A percentile compares a stretch with the other conserved stretches of the same genome.
Conservation (phyloP, 257 asterid genomes). For the Thymus quinquecostatus region DNA sequence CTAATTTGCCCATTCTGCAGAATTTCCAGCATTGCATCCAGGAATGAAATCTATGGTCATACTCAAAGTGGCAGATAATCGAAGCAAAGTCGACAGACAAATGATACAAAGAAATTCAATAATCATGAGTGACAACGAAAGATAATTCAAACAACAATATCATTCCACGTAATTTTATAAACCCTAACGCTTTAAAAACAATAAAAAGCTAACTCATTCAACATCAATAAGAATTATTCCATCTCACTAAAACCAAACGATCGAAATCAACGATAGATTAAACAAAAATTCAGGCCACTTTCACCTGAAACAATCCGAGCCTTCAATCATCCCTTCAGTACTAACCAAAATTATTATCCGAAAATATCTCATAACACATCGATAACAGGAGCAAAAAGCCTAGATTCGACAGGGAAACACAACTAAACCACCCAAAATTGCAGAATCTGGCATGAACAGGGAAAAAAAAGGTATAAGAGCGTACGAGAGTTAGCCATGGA, state of each 20-base stretch:
- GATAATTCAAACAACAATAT: no score
- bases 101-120: no score
- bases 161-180: neutral
- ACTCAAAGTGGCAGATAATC: no score
- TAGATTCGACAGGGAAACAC: neutral
- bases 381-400: neutral
- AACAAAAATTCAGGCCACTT: neutral
- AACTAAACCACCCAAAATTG: neutral
- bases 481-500: slow-evolving; percentile 58
- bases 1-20: neutral
- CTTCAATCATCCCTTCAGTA: neutral
- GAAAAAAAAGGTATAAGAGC: neutral
- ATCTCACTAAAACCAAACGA: neutral
- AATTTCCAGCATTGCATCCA: neutral
- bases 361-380: neutral
- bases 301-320: neutral
- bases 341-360: neutral
- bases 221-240: neutral
- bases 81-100: no score
- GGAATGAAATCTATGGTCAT: neutral
- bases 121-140: no score
- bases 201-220: neutral
- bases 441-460: no score
- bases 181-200: neutral
- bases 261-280: neutral